Conservation (phyloP, 306 rosid species). For the Citrullus colocynthis region DNA sequence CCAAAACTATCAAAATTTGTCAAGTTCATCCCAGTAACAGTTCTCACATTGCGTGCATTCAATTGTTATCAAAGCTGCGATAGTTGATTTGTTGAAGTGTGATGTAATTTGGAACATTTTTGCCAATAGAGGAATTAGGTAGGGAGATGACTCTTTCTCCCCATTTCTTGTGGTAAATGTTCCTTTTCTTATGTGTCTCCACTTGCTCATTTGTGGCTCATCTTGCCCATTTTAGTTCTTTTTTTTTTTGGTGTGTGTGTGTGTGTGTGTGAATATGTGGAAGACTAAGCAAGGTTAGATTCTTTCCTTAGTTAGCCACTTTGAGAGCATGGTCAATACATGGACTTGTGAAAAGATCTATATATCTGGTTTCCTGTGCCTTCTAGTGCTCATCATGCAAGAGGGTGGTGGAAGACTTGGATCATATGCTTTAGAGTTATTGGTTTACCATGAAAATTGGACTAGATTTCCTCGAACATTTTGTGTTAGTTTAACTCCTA, state of each 20-base stretch:
- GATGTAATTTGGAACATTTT: not conserved
- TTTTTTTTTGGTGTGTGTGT: too few species aligned
- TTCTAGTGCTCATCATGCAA: not conserved
- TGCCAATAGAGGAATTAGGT: not conserved
- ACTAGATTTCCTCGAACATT: not conserved
- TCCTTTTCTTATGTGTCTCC: not conserved
- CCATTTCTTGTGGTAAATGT: not conserved
- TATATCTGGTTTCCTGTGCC: not conserved
- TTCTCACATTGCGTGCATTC: not conserved
- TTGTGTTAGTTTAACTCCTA: not conserved
- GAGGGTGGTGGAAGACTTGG: not conserved
- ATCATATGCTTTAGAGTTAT: not conserved
- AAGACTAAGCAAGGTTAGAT: not conserved
- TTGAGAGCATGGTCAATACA: not conserved
- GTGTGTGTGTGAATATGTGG: not conserved
- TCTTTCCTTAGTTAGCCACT: not conserved
- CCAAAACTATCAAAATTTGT: not conserved
- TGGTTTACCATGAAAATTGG: not conserved
- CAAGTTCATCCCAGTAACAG: not conserved
- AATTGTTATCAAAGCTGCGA: not conserved
- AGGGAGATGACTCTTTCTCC: not conserved
- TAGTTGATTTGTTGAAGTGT: not conserved
- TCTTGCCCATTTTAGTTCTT: not conserved
- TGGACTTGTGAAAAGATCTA: not conserved
- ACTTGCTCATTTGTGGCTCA: not conserved